Conservation (phyloP, 2,329 filamentous ascomycete species). For the Pseudophaeomoniella oleicola region DNA sequence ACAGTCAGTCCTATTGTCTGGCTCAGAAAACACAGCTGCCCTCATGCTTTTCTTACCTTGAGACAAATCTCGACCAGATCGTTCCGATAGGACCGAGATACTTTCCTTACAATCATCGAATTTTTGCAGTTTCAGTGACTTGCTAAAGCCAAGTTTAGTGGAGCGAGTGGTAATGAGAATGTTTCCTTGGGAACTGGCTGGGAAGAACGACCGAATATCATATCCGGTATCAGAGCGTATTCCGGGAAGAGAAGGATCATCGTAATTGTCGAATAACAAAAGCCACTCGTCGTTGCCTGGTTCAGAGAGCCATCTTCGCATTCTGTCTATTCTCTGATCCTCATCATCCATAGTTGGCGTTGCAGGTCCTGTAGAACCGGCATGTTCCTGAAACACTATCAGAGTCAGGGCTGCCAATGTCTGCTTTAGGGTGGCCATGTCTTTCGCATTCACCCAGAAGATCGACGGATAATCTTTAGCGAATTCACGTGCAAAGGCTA, state of each 20-base stretch:
- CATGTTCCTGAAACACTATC: background rate
- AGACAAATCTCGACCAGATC: slow-evolving; percentile 1
- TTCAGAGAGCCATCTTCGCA: slow-evolving; percentile 6
- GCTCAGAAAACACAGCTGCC: background rate
- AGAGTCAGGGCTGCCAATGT: slow-evolving; percentile 11
- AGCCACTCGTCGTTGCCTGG: slow-evolving; percentile 12
- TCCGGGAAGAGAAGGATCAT: slow-evolving; percentile 6
- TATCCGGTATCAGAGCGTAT: slow-evolving; percentile 7
- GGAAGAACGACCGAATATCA: slow-evolving; percentile 17
- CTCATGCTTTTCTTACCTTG: background rate
- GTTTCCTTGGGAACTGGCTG: slow-evolving; percentile 21
- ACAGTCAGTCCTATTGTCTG: background rate
- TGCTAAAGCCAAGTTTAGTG: background rate
- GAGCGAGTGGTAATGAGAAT: slow-evolving; percentile 26
- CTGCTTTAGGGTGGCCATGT: slow-evolving; percentile 20
- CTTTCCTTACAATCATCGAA: slow-evolving; percentile 3
- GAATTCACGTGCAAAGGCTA: slow-evolving; percentile 21
- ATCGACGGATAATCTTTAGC: slow-evolving; percentile 21
- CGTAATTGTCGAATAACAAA: slow-evolving; percentile 16
- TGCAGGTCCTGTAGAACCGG: background rate
- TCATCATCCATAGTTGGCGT: background rate
- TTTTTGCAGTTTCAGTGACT: slow-evolving; percentile 10
- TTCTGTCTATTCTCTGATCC: background rate
- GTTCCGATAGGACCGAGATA: slow-evolving; percentile 1
- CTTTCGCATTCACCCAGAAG: slow-evolving; percentile 29